Conservation (phyloP, 1,284 basidiomycete genomes). For the Naganishia liquefaciens region DNA sequence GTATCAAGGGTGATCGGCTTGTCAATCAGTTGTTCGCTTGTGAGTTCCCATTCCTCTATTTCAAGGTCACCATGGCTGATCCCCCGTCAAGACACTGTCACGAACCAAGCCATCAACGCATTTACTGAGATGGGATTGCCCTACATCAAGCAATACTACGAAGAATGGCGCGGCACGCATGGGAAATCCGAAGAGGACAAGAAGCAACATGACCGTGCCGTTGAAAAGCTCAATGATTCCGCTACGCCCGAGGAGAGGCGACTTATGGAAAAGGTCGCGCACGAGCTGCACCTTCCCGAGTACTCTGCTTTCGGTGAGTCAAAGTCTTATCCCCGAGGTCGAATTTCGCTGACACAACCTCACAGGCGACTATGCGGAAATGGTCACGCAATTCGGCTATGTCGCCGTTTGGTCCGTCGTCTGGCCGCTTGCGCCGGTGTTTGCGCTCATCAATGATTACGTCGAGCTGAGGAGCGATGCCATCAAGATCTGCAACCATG, state of each 20-base stretch:
- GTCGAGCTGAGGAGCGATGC: constrained; percentile 91
- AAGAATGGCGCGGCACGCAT: constrained; percentile 27
- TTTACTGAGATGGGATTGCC: constrained; percentile 84
- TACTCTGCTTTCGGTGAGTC: constrained; percentile 69
- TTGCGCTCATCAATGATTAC: constrained; percentile 66
- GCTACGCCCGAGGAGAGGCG: constrained; percentile 39
- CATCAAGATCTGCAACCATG: constrained; percentile 87
- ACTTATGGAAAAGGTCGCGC: constrained; percentile 68
- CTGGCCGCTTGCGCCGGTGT: constrained; percentile 84
- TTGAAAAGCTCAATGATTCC: constrained; percentile 10
- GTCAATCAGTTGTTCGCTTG: constrained; percentile 88
- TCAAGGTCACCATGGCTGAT: neutral
- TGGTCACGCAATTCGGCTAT: constrained; percentile 91
- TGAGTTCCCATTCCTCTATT: constrained; percentile 34
- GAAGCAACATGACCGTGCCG: constrained; percentile 31
- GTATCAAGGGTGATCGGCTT: constrained; percentile 65
- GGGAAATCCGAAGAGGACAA: constrained; percentile 35
- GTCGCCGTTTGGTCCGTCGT: constrained; percentile 88
- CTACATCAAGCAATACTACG: constrained; percentile 65
- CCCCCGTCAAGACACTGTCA: constrained; percentile 68
- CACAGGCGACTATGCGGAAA: constrained; percentile 80
- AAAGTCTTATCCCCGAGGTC: neutral
- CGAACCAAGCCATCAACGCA: constrained; percentile 81
- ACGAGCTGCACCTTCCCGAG: constrained; percentile 75
- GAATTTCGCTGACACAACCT: neutral